Evolutionary conservation across 192 early-diverging fungal genomes (phyloP), one percentile per base, ranked within the genome.

Genomic region (Mortierella alpina): DNA sequence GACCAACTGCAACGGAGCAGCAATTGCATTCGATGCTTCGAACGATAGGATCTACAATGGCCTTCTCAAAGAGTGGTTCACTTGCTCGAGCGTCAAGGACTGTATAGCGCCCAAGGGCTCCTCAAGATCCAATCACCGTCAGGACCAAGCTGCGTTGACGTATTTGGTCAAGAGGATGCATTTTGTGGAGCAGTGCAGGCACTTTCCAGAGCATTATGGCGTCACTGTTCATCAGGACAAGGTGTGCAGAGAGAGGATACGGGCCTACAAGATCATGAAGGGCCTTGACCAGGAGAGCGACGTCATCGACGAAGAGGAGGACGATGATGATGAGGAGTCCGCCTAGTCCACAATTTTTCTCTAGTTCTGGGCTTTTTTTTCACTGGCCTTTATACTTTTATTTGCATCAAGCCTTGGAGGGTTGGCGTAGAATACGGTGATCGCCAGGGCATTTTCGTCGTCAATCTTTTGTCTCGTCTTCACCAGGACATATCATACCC

Each of bases 71-170:
- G 78, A 82, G 17, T 89, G 86, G 86, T 85, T 81, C 46, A 64
- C 75, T 1, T 89, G 86, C 70, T 86, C 79, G 12, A 22, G 70
- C 3, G 64, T 58, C 49, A 84, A 86, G 56, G 59, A 61, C 1
- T 89, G 88, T 61, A 87, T 89, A 22, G 88, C 88, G 2, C 88
- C 88, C n/a, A 50, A 53, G 49, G 88, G 88, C 6, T 87, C 86
- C 13, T 78, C 68, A 46, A 62, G 88, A 13, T 49, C 60, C 20
- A 89, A 89, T 54, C 88, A 89, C 70, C 77, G 88, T 11, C 88
- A 89, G 73, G 88, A 89, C 44, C 88, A 89, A 56, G 84, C 88
- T 7, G 86, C 73, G 8, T 55, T 89, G 48, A 87, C 88, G 9
- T 86, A 82, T 66, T 52, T 89, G 13, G 86, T 72, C 64, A 79